Evolutionary conservation across 176 grass and related monocot genomes (phyloP).

Genomic region (Miscanthus lutarioriparius): DNA sequence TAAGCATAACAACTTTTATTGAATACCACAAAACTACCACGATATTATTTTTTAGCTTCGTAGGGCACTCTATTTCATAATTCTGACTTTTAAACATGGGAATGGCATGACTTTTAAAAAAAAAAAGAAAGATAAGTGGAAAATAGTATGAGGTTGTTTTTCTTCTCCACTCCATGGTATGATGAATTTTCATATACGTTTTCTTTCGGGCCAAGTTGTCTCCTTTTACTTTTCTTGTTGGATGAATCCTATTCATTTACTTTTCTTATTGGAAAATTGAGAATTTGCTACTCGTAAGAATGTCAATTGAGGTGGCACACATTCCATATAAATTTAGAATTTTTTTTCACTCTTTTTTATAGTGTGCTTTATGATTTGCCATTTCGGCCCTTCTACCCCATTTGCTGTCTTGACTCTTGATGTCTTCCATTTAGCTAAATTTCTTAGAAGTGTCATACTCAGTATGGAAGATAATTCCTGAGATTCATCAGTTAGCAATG

Average conservation of each 20-base stretch:
- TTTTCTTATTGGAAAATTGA: not conserved
- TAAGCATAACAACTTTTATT: not conserved
- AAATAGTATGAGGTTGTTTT: not conserved
- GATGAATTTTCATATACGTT: not conserved
- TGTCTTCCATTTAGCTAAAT: not conserved
- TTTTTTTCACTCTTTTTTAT: not conserved
- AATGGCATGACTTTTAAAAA: not conserved
- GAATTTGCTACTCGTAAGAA: not conserved
- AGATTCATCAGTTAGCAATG: not conserved
- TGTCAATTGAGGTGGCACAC: not conserved
- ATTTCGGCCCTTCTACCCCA: not conserved
- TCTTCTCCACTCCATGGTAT: constrained; percentile 4
- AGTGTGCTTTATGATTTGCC: not conserved
- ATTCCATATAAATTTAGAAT: not conserved
- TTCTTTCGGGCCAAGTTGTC: not conserved
- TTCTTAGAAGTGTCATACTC: not conserved
- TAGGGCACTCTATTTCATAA: not conserved
- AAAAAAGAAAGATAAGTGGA: not conserved
- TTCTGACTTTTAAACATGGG: not conserved
- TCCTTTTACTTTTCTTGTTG: not conserved
- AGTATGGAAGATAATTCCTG: not conserved
- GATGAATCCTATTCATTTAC: not conserved
- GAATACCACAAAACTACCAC: not conserved
- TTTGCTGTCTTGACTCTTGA: not conserved
- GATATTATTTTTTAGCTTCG: constrained; percentile 9